Evolutionary conservation across 2,329 filamentous ascomycete genomes (phyloP).

Genomic region (Fulvia fulva): DNA sequence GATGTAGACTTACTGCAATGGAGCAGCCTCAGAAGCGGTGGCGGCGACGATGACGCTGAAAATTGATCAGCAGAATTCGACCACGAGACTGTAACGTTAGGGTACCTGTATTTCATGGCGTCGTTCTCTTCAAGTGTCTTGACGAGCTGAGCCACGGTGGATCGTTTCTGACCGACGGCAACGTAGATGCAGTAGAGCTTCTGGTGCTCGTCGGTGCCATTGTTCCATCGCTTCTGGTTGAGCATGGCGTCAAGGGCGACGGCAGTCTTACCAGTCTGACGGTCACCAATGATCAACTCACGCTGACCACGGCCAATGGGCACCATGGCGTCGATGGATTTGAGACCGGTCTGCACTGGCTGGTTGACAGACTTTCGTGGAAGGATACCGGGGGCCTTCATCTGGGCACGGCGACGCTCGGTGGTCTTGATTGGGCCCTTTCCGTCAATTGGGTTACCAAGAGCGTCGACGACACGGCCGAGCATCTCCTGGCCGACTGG

Average conservation of each 20-base stretch:
- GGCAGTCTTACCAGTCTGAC: conserved; percentile 99
- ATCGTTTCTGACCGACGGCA: conserved; percentile 98
- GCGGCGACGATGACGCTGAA: conserved; percentile 78
- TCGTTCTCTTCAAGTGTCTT: conserved; percentile 99
- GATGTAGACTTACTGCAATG: neutral
- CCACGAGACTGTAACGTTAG: too few relatives aligned
- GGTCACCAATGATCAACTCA: conserved; percentile 99
- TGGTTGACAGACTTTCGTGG: conserved; percentile 96
- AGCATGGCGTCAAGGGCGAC: conserved; percentile 97
- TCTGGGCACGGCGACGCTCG: conserved; percentile 90
- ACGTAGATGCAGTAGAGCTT: conserved; percentile 99
- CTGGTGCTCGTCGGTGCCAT: conserved; percentile 78
- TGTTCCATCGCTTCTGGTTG: conserved; percentile 99
- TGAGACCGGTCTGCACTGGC: conserved; percentile 98
- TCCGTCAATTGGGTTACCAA: conserved; percentile 98
- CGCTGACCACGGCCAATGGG: conserved; percentile 99
- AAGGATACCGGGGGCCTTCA: conserved; percentile 98
- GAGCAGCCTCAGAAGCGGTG: conserved; percentile 90
- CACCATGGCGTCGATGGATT: conserved; percentile 99
- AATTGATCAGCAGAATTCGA: neutral
- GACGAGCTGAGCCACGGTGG: conserved; percentile 97
- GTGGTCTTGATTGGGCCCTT: conserved; percentile 95
- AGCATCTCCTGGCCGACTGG: conserved; percentile 90
- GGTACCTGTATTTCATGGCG: conserved; percentile 81
- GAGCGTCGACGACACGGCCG: conserved; percentile 96